Percentiles rank a stretch among this genome's conserved stretches.
These are phyloP conservation scores for Penstemon newberryi DNA, from an alignment of 257 asterid species.

Conservation along the genomic window DNA sequence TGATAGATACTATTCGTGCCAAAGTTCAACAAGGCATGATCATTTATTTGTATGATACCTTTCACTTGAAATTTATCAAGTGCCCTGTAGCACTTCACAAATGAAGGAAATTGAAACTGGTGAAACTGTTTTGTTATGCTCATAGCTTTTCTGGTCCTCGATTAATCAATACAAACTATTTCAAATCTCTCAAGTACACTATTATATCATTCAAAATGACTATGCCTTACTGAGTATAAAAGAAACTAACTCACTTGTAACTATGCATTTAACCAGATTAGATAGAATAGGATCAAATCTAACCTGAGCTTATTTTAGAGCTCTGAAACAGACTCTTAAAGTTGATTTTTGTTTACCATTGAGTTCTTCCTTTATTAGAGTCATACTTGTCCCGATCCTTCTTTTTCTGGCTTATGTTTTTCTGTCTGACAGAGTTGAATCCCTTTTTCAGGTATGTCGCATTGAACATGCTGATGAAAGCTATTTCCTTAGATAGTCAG, in stretches of 20 bases:
- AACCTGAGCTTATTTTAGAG: constrained; percentile 10
- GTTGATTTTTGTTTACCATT: constrained; percentile 20
- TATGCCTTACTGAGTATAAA: constrained; percentile 12
- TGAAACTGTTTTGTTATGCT: constrained; percentile 12
- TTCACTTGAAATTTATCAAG: constrained; percentile 6
- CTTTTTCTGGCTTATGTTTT: constrained; percentile 28
- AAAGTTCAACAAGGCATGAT: not conserved
- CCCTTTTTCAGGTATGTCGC: constrained; percentile 83
- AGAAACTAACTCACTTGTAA: constrained; percentile 13
- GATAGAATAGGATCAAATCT: not conserved
- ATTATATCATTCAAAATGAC: not conserved
- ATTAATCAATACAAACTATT: constrained; percentile 9
- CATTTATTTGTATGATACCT: constrained; percentile 16
- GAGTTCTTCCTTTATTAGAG: constrained; percentile 13
- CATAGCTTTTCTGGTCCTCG: constrained; percentile 6
- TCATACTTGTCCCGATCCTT: constrained; percentile 17
- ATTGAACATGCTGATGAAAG: constrained; percentile 96
- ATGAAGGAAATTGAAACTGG: constrained; percentile 1
- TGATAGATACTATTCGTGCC: not conserved
- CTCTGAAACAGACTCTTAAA: constrained; percentile 19
- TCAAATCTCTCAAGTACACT: not conserved
- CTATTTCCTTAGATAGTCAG: constrained; percentile 86
- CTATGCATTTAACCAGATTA: constrained; percentile 11
- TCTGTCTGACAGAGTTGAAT: constrained; percentile 32
- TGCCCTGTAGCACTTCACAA: not conserved